Evolutionary conservation across 148 eudicot species (phyloP).

Genomic region (Pharnaceum exiguum): DNA sequence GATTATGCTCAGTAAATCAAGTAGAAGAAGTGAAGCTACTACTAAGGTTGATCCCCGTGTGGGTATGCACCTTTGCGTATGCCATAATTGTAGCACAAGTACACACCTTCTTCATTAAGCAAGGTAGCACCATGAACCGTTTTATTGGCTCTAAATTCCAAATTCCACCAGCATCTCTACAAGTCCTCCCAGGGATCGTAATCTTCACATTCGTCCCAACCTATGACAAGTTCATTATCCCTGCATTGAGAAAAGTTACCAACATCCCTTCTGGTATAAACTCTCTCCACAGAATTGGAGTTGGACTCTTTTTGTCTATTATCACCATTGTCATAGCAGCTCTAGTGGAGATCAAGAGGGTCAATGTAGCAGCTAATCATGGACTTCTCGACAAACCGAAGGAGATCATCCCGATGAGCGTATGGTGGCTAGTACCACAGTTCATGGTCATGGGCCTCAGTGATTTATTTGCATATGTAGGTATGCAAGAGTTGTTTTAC

Average conservation of each 20-base stretch:
- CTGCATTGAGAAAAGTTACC: conserved; percentile 27
- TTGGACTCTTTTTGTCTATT: conserved; percentile 33
- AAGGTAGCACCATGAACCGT: conserved; percentile 55
- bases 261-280: conserved; percentile 48
- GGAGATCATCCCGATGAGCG: conserved; percentile 42
- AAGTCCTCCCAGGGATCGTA: conserved; percentile 43
- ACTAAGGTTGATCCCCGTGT: conserved; percentile 50
- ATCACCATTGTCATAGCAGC: conserved; percentile 52
- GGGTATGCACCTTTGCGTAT: conserved; percentile 54
- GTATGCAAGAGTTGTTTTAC: conserved; percentile 72
- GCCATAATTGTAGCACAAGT: conserved; percentile 52
- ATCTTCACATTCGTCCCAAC: conserved; percentile 40
- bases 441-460: conserved; percentile 43
- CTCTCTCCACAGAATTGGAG: conserved; percentile 54
- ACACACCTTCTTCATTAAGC: conserved; percentile 68
- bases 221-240: conserved; percentile 50
- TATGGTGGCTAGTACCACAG: conserved; percentile 64
- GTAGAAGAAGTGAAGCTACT: conserved; percentile 65
- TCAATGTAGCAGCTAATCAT: conserved; percentile 24
- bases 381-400: conserved; percentile 36
- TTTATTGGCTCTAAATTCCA: conserved; percentile 30
- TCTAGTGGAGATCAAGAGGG: conserved; percentile 44
- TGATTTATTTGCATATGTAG: conserved; percentile 53
- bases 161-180: conserved; percentile 56
- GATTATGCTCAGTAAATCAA: conserved; percentile 62